phyloP scores from a whole-genome alignment of 257 asterid species.

The Ilex aquifolium region DNA sequence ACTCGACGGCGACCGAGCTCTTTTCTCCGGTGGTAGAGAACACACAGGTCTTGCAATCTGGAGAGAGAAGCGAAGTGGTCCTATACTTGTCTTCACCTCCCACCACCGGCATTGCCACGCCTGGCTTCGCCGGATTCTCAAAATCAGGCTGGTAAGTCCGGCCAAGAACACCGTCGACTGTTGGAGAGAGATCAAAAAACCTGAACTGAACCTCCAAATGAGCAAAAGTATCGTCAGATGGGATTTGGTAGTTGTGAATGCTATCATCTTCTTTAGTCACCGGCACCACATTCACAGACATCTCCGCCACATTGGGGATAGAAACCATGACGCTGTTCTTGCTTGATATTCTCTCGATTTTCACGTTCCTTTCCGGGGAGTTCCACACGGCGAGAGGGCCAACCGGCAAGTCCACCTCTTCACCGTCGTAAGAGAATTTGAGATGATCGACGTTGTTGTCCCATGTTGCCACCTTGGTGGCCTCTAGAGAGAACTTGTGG shows the following conservation, averaged over 20 bases:
- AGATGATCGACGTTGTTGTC: conserved; percentile 39
- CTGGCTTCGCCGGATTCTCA: conserved; percentile 24
- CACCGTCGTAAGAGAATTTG: conserved; percentile 28
- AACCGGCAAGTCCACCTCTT: conserved; percentile 23
- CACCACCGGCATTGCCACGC: conserved; percentile 15
- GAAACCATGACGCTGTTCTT: conserved; percentile 29
- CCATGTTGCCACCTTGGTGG: conserved; percentile 44
- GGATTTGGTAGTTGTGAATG: conserved; percentile 46
- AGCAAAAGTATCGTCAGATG: conserved; percentile 46
- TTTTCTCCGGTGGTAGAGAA: not conserved
- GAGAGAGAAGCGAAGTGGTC: conserved; percentile 6
- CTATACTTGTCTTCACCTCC: conserved; percentile 17
- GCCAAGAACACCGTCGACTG: conserved; percentile 61
- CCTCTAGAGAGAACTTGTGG: conserved; percentile 31
- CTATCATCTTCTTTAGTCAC: conserved; percentile 52
- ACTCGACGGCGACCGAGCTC: not conserved
- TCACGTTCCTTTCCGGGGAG: conserved; percentile 17
- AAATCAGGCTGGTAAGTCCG: conserved; percentile 50
- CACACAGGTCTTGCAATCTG: conserved; percentile 2
- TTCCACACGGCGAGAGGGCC: conserved; percentile 25
- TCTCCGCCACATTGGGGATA: conserved; percentile 31
- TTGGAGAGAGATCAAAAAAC: conserved; percentile 28
- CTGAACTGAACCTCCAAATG: conserved; percentile 62
- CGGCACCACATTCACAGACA: conserved; percentile 45
- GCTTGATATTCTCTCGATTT: conserved; percentile 32